Base-by-base conservation (phyloP, 495 filamentous ascomycete genomes). In the Aspergillus sparsus region DNA sequence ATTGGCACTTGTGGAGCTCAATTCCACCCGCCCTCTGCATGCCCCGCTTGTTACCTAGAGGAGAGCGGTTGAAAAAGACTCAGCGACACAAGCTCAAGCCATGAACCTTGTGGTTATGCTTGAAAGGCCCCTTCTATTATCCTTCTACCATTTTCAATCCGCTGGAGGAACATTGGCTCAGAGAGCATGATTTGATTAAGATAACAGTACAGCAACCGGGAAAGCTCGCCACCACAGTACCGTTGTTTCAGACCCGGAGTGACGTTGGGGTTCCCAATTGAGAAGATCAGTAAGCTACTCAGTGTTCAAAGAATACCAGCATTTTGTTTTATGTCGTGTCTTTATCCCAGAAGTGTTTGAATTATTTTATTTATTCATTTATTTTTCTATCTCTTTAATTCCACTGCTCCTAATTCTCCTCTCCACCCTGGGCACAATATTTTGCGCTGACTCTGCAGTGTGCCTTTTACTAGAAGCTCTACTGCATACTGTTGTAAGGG, bases 401-500 rank as follows among this genome's bases (percentile, higher is more conserved):
- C 21, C 3, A 27, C 3, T 27, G 3, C 52, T 50, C 45, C 2
- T 4, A 55, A 39, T 58, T 36, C n/a, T 31, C 42, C 11, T 49
- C 18, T 35, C 16, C 32, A 36, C n/a, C 33, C 36, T 44, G 18
- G 42, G 49, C 45, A 21, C 18, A 31, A 52, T 51, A 5, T 10
- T 36, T 21, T n/a, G 31, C 33, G 31, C 33, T 12, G 49, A 12
- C 47, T 52, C 47, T 61, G 54, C 60, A 53, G 5, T 16, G 36
- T 15, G 2, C 32, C 47, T 49, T 39, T 36, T 31, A 32, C 41
- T 33, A 49, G 9, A 10, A 7, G 21, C 11, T 31, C 37, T 34
- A 31, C 55, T 53, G 60, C 54, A 57, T 31, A 54, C 32, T 39
- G 36, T 57, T 53, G 34, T 53, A 37, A 37, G 50, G 34, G 33